A percentile compares a stretch with the other conserved stretches of the same genome.
Evolutionary conservation across 441 rosid genomes (phyloP).

Genomic region (Codiaeum variegatum): DNA sequence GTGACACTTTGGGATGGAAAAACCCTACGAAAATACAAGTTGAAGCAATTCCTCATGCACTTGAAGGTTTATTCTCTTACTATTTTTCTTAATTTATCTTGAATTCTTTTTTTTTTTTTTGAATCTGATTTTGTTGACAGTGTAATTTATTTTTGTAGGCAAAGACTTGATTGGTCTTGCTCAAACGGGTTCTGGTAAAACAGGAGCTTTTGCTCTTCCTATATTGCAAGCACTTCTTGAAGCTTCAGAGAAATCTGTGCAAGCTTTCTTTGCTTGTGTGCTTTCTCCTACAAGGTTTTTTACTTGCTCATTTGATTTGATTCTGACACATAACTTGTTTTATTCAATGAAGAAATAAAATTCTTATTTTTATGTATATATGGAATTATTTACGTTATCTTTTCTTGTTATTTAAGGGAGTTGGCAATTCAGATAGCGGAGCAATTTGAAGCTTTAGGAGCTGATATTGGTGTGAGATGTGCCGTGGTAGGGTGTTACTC

Average conservation of each 20-base stretch:
- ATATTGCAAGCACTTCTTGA: slow-evolving; percentile 77
- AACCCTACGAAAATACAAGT: slow-evolving; percentile 76
- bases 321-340: neutral
- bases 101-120: neutral
- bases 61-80: slow-evolving; percentile 45
- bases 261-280: slow-evolving; percentile 84
- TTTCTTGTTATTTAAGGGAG: slow-evolving; percentile 48
- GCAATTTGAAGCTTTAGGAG: slow-evolving; percentile 88
- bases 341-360: neutral
- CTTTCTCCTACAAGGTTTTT: slow-evolving; percentile 84
- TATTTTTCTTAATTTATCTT: neutral
- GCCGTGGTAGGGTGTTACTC: slow-evolving; percentile 60
- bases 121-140: neutral
- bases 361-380: neutral
- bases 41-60: slow-evolving; percentile 81
- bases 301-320: neutral
- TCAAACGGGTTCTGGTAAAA: slow-evolving; percentile 93
- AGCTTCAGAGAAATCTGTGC: slow-evolving; percentile 52
- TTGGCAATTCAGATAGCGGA: slow-evolving; percentile 93
- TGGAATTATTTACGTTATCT: neutral
- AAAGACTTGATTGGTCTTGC: slow-evolving; percentile 95
- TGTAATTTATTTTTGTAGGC: slow-evolving; percentile 37
- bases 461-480: slow-evolving; percentile 69
- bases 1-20: slow-evolving; percentile 72
- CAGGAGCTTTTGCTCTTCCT: slow-evolving; percentile 95